Percentiles rank a stretch among this genome's conserved stretches.
Conservation (phyloP, 306 rosid genomes). For the Rubus idaeus region DNA sequence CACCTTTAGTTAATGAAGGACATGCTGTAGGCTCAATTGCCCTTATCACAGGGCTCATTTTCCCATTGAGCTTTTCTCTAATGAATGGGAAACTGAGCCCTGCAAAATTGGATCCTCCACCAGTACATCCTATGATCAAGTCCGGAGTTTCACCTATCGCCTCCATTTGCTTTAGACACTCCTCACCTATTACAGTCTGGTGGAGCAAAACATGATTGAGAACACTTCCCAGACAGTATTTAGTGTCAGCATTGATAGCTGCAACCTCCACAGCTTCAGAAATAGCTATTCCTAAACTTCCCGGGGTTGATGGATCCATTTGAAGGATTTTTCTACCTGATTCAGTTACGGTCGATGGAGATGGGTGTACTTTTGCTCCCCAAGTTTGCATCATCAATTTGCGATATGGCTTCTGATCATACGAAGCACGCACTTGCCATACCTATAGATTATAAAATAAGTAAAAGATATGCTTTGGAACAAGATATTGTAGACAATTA, state of each 20-base stretch:
- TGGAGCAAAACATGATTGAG: slow-evolving; percentile 92
- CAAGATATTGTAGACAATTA: background rate
- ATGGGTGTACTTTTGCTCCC: slow-evolving; percentile 96
- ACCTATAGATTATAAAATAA: slow-evolving; percentile 44
- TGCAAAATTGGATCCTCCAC: slow-evolving; percentile 95
- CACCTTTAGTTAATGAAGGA: slow-evolving; percentile 91
- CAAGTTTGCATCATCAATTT: slow-evolving; percentile 96
- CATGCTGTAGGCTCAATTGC: slow-evolving; percentile 93
- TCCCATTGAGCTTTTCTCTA: slow-evolving; percentile 72
- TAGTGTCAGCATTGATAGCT: slow-evolving; percentile 63
- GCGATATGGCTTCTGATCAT: slow-evolving; percentile 82
- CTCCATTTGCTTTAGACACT: slow-evolving; percentile 88
- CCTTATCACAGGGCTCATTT: slow-evolving; percentile 75
- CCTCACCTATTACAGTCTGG: slow-evolving; percentile 91
- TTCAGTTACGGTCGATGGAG: slow-evolving; percentile 77
- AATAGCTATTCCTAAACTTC: slow-evolving; percentile 94
- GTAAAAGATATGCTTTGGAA: background rate
- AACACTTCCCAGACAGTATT: slow-evolving; percentile 91
- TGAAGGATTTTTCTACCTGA: slow-evolving; percentile 64
- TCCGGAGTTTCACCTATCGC: slow-evolving; percentile 90
- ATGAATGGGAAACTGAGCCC: slow-evolving; percentile 91
- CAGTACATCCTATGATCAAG: slow-evolving; percentile 85
- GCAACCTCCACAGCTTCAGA: slow-evolving; percentile 95
- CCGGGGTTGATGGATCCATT: slow-evolving; percentile 75
- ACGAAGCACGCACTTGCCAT: slow-evolving; percentile 97